Conservation (phyloP, 2,329 filamentous ascomycete genomes). For the Fusarium dimerum region DNA sequence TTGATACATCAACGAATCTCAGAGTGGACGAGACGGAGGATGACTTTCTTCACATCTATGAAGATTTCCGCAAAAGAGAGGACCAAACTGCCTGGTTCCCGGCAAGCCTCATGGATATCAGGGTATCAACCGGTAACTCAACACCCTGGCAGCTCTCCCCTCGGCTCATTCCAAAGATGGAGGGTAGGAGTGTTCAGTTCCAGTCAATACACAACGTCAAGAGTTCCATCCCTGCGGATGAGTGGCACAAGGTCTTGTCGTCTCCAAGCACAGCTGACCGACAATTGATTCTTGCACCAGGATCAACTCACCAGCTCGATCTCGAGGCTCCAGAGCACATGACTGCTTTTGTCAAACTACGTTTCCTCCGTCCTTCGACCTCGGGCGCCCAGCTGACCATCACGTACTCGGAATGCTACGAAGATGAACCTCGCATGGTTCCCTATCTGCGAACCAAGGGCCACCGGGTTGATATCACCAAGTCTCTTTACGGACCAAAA, state of each 20-base stretch:
- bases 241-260: background rate
- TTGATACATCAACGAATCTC: background rate
- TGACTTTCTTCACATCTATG: slow-evolving; percentile 18
- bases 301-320: slow-evolving; percentile 1
- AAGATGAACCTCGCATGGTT: background rate
- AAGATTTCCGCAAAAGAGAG: background rate
- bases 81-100: background rate
- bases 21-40: slow-evolving; percentile 9
- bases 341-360: background rate
- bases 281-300: too few relatives aligned
- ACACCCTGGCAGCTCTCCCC: background rate
- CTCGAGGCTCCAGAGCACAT: background rate
- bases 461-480: background rate
- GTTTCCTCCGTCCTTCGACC: background rate
- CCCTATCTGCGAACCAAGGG: background rate
- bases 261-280: too few relatives aligned
- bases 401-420: background rate
- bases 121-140: background rate
- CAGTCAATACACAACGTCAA: background rate
- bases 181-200: background rate
- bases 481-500: background rate
- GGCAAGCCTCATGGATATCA: background rate
- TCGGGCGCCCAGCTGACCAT: background rate
- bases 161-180: background rate
- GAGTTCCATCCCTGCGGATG: background rate